phyloP scores from a whole-genome alignment of 306 rosid genomes.

The Fagus crenata region DNA sequence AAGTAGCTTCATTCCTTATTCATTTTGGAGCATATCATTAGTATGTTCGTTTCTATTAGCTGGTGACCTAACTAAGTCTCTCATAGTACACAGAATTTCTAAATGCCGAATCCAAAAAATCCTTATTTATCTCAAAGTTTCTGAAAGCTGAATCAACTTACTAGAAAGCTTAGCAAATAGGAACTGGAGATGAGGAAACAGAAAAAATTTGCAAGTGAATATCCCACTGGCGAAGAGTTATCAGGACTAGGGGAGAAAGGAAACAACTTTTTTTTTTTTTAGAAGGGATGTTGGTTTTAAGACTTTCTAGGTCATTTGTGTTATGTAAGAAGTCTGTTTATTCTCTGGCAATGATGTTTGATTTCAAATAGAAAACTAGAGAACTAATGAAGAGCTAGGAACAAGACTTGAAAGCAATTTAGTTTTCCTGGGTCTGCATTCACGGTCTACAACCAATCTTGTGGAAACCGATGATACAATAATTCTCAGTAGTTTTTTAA shows the following conservation, averaged over 20 bases:
- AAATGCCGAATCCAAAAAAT: no score
- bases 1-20: background rate
- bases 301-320: background rate
- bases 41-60: background rate
- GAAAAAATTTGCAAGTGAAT: background rate
- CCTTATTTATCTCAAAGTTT: background rate
- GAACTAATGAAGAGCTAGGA: background rate
- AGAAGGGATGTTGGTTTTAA: background rate
- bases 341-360: no score
- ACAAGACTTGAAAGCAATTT: background rate
- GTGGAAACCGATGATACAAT: no score
- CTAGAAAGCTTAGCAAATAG: background rate
- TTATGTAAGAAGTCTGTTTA: background rate
- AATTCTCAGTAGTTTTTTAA: no score
- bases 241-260: background rate
- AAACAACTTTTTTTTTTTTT: background rate
- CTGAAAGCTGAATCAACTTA: background rate
- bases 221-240: background rate
- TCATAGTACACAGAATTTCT: background rate
- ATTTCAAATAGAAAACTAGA: no score
- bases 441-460: background rate
- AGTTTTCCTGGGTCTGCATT: background rate
- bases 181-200: background rate
- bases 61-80: background rate
- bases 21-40: background rate